Evolutionary conservation across 1,139 yeast genomes (phyloP).

Genomic region (Diutina rugosa): DNA sequence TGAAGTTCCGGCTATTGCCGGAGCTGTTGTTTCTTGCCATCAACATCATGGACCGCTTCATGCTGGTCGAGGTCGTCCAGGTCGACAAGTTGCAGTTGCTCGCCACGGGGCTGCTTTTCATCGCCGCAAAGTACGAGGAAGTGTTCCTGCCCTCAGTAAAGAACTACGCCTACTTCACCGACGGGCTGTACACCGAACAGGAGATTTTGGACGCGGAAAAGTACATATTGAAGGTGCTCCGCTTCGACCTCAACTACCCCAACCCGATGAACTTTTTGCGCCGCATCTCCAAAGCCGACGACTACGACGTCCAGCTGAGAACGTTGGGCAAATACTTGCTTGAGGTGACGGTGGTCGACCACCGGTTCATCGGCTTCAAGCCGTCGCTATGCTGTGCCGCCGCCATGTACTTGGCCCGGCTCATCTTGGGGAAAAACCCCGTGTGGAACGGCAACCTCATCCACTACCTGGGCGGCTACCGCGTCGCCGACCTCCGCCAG

Average conservation of each 20-base stretch:
- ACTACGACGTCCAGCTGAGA: conserved; percentile 84
- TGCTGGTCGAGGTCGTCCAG: conserved; percentile 69
- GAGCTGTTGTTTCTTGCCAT: conserved; percentile 85
- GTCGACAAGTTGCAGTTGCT: conserved; percentile 77
- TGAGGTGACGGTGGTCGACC: conserved; percentile 74
- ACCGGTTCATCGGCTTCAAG: conserved; percentile 61
- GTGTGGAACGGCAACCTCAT: conserved; percentile 75
- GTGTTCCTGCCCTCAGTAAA: conserved; percentile 83
- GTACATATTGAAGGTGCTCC: conserved; percentile 60
- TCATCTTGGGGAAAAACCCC: conserved; percentile 58
- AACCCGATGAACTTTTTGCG: conserved; percentile 91
- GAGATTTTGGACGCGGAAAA: conserved; percentile 84
- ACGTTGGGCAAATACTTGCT: conserved; percentile 83
- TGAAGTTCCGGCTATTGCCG: conserved; percentile 74
- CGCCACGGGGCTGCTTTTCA: conserved; percentile 82
- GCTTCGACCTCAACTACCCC: conserved; percentile 77
- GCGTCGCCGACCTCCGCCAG: conserved; percentile 56
- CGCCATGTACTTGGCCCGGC: conserved; percentile 80
- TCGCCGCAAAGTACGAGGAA: conserved; percentile 94
- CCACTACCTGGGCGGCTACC: conserved; percentile 89
- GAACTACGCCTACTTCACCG: conserved; percentile 82
- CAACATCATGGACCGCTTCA: conserved; percentile 82
- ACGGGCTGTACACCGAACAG: conserved; percentile 71
- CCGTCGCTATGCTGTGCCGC: conserved; percentile 88
- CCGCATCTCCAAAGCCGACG: conserved; percentile 90